Evolutionary conservation across 140 eudicot genomes (phyloP), one percentile per base, ranked within the genome.

Genomic region (Oenanthe javanica): DNA sequence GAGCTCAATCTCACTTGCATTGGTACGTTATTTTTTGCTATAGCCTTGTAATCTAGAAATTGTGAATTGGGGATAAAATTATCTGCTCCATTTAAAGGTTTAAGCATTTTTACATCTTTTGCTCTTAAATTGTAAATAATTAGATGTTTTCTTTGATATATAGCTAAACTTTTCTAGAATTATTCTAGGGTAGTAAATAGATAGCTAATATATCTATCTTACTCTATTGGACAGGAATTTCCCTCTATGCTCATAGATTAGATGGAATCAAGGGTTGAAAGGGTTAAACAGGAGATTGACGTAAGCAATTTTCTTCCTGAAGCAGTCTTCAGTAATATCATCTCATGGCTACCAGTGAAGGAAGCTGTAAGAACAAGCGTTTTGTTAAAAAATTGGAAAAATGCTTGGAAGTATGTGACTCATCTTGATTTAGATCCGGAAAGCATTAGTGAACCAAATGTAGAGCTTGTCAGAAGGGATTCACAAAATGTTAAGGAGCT

Each of bases 351-450:
- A 48, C 82, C 67, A 4, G 10, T 79, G 74, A 57, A 67, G 14
- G 77, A 67, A 79, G 49, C 49, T 6, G 76, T 69, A 14, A 67
- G 77, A 49, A 66, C 77, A 66, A 79, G 50, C 12, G 66, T 79
- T 23, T 79, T 79, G 19, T 49, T 23, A 2, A 79, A 79, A 49
- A 23, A 50, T 4, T 79, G 69, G 77, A 48, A 43, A 70, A 31
- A 66, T 23, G 47, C 48, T 16, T 79, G 82, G 82, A 79, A 79
- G 76, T 49, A 23, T 27, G 82, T 69, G 12, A 67, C 36, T 11
- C 66, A 11, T 49, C 77, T 79, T 23, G 48, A 79, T 48, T 18
- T 79, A 38, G 18, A 79, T 49, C 66, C 77, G 8, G 38, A 3
- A 25, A 25, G 52, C n/a, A 79, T 67, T 9, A 1, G 50, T 15